Conservation (phyloP, 2,329 filamentous ascomycete genomes). For the Aschersonia sp. region DNA sequence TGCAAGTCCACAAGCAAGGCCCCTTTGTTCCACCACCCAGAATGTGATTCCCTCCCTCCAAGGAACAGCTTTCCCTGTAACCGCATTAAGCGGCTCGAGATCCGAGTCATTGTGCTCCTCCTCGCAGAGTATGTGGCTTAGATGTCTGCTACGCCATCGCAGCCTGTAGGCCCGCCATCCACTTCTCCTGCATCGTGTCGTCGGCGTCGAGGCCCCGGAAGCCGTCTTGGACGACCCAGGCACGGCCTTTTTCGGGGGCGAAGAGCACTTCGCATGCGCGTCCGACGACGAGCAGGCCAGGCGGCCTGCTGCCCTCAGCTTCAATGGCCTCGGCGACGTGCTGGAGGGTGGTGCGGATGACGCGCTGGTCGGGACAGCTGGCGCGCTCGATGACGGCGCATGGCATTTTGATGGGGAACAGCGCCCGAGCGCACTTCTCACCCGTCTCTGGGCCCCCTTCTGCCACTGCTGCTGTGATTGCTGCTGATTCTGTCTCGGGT, state of each 20-base stretch:
- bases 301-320: constrained; percentile 75
- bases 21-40: too few species aligned
- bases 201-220: constrained; percentile 67
- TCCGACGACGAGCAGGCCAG: constrained; percentile 77
- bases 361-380: constrained; percentile 84
- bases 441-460: background rate
- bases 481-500: background rate
- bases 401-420: constrained; percentile 67
- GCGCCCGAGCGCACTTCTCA: constrained; percentile 11
- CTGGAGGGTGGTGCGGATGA: constrained; percentile 74
- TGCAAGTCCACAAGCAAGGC: too few species aligned
- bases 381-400: constrained; percentile 90
- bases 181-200: constrained; percentile 12
- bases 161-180: background rate
- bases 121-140: too few species aligned
- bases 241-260: constrained; percentile 37
- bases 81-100: too few species aligned
- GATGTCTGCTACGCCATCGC: too few species aligned
- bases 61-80: too few species aligned
- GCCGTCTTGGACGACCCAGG: constrained; percentile 80
- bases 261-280: constrained; percentile 68
- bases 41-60: too few species aligned
- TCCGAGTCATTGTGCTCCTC: too few species aligned
- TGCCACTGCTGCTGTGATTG: background rate
- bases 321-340: constrained; percentile 73